phyloP scores from a whole-genome alignment of 805 yeast species.

The Lipomyces lipofer region DNA sequence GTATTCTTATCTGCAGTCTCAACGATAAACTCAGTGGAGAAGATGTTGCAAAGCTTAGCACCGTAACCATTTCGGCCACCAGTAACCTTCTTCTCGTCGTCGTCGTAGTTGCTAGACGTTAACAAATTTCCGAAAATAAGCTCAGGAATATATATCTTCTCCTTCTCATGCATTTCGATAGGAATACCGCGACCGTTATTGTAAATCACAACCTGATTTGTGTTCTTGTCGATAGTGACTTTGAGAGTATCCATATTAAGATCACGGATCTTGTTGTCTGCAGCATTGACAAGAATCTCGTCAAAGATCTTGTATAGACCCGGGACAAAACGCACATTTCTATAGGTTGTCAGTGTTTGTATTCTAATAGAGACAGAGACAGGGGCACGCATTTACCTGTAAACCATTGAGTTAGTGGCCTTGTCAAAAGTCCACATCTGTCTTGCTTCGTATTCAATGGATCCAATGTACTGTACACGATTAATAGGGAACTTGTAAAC shows the following conservation, averaged over 20 bases:
- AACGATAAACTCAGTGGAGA: conserved; percentile 79
- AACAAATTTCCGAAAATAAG: conserved; percentile 91
- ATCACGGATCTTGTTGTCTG: conserved; percentile 96
- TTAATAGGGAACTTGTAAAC: too few species aligned
- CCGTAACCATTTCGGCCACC: conserved; percentile 99
- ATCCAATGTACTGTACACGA: conserved; percentile 67
- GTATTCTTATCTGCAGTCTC: conserved; percentile 81
- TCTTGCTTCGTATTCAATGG: conserved; percentile 77
- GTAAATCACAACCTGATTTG: conserved; percentile 71
- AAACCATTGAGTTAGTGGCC: conserved; percentile 57
- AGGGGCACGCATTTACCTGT: conserved; percentile 28
- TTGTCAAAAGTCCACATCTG: conserved; percentile 85
- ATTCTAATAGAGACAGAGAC: neutral
- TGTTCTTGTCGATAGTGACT: conserved; percentile 76
- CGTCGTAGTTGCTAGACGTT: conserved; percentile 95
- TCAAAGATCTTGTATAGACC: conserved; percentile 96
- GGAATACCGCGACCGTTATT: conserved; percentile 98
- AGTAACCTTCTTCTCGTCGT: conserved; percentile 89
- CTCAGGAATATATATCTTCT: conserved; percentile 91
- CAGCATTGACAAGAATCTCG: conserved; percentile 96
- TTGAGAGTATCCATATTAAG: conserved; percentile 82
- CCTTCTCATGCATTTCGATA: conserved; percentile 85
- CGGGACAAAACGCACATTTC: conserved; percentile 79
- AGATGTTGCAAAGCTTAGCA: conserved; percentile 94
- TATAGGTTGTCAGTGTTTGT: conserved; percentile 38